These are phyloP conservation scores for Perkinsus olseni DNA, from an alignment of 169 alveolate genomes.

Conservation along the genomic window DNA sequence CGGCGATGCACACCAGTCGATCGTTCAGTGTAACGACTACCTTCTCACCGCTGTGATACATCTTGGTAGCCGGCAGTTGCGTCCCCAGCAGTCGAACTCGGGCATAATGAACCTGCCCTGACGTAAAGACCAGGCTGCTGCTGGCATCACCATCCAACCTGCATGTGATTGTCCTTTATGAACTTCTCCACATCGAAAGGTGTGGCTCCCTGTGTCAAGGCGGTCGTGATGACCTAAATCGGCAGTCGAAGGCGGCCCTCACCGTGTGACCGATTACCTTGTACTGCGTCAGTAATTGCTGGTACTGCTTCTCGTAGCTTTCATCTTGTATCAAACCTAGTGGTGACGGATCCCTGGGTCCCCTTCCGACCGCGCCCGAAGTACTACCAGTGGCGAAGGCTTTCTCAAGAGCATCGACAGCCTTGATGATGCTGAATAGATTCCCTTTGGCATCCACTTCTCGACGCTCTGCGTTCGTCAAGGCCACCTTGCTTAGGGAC, in stretches of 20 bases:
- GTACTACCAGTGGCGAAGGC: neutral
- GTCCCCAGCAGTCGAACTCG: neutral
- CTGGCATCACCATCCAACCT: neutral
- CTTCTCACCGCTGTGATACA: neutral
- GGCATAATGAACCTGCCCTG: neutral
- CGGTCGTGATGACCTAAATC: neutral
- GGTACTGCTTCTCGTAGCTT: neutral
- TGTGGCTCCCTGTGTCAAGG: neutral
- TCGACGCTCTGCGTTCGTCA: neutral
- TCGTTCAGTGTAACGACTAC: neutral
- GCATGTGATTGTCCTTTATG: neutral
- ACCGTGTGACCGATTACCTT: neutral
- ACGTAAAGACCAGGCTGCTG: neutral
- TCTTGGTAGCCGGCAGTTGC: neutral
- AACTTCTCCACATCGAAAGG: neutral
- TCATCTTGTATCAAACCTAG: neutral
- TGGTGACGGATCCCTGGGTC: neutral
- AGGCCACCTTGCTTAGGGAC: neutral
- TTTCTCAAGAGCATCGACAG: neutral
- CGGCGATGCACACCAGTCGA: neutral
- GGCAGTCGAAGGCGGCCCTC: neutral
- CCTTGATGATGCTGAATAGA: neutral
- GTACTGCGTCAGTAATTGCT: neutral
- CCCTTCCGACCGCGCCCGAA: neutral
- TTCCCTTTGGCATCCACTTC: neutral